phyloP scores from a whole-genome alignment of 305 asterid species.

The Fraxinus nigra region DNA sequence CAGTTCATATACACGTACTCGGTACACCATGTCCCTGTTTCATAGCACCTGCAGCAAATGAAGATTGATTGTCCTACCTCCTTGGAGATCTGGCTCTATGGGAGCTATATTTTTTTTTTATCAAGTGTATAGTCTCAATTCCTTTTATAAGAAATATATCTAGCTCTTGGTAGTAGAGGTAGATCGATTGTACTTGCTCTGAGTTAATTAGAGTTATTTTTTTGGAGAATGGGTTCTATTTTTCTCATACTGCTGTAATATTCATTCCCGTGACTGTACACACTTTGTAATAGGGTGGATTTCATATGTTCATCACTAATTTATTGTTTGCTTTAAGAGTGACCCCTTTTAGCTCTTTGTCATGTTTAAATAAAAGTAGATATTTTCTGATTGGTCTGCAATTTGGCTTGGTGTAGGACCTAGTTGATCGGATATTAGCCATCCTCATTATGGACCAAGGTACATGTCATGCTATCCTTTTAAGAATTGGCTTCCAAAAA shows the following conservation, averaged over 20 bases:
- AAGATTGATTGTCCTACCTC: not conserved
- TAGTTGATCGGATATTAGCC: conserved; percentile 83
- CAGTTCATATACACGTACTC: not conserved
- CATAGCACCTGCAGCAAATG: not conserved
- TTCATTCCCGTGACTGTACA: not conserved
- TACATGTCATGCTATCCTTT: conserved; percentile 27
- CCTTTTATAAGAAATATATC: not conserved
- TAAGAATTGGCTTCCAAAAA: conserved; percentile 18
- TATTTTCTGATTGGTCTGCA: conserved; percentile 15
- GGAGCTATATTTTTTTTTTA: not conserved
- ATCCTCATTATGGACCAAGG: conserved; percentile 82
- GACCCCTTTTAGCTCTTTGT: not conserved
- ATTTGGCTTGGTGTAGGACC: conserved; percentile 61
- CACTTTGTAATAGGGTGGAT: not conserved
- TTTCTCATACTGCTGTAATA: not conserved
- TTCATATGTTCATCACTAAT: not conserved
- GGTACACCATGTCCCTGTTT: not conserved
- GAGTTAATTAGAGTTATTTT: not conserved
- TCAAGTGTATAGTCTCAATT: not conserved
- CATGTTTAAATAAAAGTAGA: conserved; percentile 1
- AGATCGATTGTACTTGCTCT: not conserved
- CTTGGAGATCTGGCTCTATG: not conserved
- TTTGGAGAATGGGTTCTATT: not conserved
- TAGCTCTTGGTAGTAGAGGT: not conserved
- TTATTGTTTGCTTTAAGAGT: not conserved